These are phyloP conservation scores for Nadsonia fulvescens DNA, from an alignment of 805 yeast species.

Conservation along the genomic window DNA sequence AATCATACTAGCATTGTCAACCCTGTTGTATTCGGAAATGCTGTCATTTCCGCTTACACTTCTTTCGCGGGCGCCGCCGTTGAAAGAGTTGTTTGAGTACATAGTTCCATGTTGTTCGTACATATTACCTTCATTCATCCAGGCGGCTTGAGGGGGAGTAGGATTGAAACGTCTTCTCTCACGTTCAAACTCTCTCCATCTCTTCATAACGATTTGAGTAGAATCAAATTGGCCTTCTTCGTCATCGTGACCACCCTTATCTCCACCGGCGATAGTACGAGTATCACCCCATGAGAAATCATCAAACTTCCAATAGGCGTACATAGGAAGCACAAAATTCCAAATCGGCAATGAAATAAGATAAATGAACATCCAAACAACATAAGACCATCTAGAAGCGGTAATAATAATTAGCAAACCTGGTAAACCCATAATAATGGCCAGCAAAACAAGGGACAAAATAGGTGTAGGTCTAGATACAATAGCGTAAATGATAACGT, in stretches of 20 bases:
- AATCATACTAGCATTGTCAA: no score
- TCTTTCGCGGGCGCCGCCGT: no score
- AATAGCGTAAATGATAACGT: constrained; percentile 58
- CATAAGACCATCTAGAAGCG: constrained; percentile 52
- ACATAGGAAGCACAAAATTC: constrained; percentile 75
- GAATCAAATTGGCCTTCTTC: constrained; percentile 77
- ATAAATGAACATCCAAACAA: constrained; percentile 67
- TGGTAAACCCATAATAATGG: constrained; percentile 68
- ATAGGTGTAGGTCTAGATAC: constrained; percentile 63
- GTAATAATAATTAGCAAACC: constrained; percentile 67
- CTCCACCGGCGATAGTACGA: constrained; percentile 55
- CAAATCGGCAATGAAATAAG: constrained; percentile 72
- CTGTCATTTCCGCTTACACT: no score
- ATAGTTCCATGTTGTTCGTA: no score
- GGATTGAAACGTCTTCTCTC: constrained; percentile 35
- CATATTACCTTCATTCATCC: constrained; percentile 7
- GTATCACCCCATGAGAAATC: constrained; percentile 97
- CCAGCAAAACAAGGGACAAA: constrained; percentile 58
- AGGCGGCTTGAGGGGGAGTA: constrained; percentile 6
- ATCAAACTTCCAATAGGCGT: constrained; percentile 90
- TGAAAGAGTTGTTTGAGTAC: no score
- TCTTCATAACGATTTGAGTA: constrained; percentile 73
- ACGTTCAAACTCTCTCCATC: constrained; percentile 88
- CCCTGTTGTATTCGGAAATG: no score
- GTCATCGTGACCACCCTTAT: constrained; percentile 48